Base-by-base conservation (phyloP, 2,329 filamentous ascomycete species). In the Purpureocillium lavendulum region DNA sequence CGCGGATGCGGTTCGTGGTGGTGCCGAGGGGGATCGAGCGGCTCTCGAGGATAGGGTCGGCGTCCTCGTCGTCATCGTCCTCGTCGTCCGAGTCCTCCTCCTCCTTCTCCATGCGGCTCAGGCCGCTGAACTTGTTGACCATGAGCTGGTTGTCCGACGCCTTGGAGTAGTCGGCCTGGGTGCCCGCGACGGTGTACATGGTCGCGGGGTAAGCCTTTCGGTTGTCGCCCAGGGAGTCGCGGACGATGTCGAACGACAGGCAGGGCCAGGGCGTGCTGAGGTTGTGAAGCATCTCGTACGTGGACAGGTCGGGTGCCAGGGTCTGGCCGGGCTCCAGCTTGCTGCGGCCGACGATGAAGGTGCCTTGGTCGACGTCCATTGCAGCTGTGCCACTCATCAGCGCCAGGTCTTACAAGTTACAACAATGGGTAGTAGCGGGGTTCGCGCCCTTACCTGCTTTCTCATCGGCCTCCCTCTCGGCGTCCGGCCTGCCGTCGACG, bases 251-350 rank as follows among this genome's bases (percentile, higher is more conserved):
- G 64, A 96, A 95, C 2, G 90, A 97, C 13, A 98, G 75, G 60
- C 92, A 98, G 3, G 92, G 92, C 92, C 92, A 98, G 1, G 88
- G 88, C 7, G 89, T 89, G 62, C 84, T 92, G 47, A 98, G 76
- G 45, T 80, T 87, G 70, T 98, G 92, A 43, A 98, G 79, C 88
- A 98, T 94, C 60, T 96, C 84, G 69, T 98, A 98, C 6, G 90
- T 90, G n/a, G 85, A 87, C 43, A 86, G 73, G 64, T 98, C 92
- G 12, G 92, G 90, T 4, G 88, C 80, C 41, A 98, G 75, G 5
- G 87, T 89, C 70, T 97, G 88, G 52, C 88, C 90, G 11, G 87
- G 82, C 48, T 87, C 87, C 47, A 97, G 76, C 67, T 92, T 90
- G 61, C 88, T 87, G 55, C 92, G 80, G 47, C 92, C 92, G 49